A percentile compares a stretch with the other conserved stretches of the same genome.
phyloP scores from a whole-genome alignment of 2,329 filamentous ascomycete genomes.

The Alternaria novae-zelandiae region DNA sequence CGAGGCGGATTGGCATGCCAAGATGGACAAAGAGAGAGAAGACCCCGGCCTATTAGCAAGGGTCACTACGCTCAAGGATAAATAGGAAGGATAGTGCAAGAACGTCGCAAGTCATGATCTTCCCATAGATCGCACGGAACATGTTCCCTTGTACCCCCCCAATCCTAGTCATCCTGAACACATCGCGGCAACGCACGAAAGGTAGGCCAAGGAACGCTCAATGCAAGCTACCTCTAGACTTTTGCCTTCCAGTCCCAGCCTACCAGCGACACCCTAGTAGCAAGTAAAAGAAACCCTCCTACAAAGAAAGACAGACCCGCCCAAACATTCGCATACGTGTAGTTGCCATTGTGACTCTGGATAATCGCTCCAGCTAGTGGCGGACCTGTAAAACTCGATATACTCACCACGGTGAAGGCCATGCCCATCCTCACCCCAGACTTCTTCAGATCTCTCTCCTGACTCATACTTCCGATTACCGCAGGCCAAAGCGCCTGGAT shows the following conservation, averaged over 20 bases:
- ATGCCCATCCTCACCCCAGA: conserved; percentile 45
- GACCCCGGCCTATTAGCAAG: conserved; percentile 32
- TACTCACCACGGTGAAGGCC: conserved; percentile 46
- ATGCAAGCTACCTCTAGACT: conserved; percentile 17
- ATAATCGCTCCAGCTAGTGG: conserved; percentile 46
- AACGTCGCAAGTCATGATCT: background rate
- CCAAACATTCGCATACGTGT: conserved; percentile 49
- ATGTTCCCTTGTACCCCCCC: background rate
- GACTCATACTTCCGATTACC: conserved; percentile 40
- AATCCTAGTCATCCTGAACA: background rate
- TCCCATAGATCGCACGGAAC: background rate
- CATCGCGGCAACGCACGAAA: background rate
- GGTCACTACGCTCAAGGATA: conserved; percentile 30
- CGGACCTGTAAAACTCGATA: conserved; percentile 44
- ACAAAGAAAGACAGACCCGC: conserved; percentile 38
- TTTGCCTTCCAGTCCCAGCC: conserved; percentile 38
- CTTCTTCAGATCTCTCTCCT: conserved; percentile 40
- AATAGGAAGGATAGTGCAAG: background rate
- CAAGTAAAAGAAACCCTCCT: conserved; percentile 33
- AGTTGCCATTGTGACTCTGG: conserved; percentile 33
- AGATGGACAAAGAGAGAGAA: conserved; percentile 39
- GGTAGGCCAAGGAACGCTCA: background rate
- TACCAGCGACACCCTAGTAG: conserved; percentile 35
- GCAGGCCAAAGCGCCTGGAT: conserved; percentile 42
- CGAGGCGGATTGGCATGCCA: conserved; percentile 33